phyloP scores from a whole-genome alignment of 2,329 filamentous ascomycete species.

The Ophiostoma pallidulum region DNA sequence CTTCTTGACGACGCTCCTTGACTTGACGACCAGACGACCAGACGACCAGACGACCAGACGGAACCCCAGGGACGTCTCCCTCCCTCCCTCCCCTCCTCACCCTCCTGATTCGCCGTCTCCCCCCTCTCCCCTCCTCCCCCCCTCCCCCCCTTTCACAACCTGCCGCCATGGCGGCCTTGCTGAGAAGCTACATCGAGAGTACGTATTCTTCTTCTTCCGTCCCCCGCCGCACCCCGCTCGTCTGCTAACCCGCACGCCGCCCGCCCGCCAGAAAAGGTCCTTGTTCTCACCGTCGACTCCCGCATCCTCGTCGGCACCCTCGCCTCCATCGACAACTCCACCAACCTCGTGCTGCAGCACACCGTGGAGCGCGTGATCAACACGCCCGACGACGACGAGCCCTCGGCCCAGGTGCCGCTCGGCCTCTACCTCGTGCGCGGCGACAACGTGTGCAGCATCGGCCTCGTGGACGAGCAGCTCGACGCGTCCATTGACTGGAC shows the following conservation, averaged over 20 bases:
- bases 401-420: slow-evolving; percentile 69
- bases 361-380: slow-evolving; percentile 87
- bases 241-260: not conserved
- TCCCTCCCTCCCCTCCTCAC: not conserved
- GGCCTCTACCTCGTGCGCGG: slow-evolving; percentile 88
- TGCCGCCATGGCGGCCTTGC: slow-evolving; percentile 19
- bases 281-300: slow-evolving; percentile 86
- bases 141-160: slow-evolving; percentile 13
- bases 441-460: slow-evolving; percentile 87
- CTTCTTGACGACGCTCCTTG: too few relatives aligned
- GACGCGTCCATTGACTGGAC: slow-evolving; percentile 89
- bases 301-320: slow-evolving; percentile 77
- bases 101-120: not conserved
- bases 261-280: slow-evolving; percentile 63
- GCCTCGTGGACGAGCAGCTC: slow-evolving; percentile 79
- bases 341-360: slow-evolving; percentile 73
- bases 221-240: not conserved
- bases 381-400: slow-evolving; percentile 70
- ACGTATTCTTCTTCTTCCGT: slow-evolving; percentile 6
- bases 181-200: slow-evolving; percentile 26
- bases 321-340: slow-evolving; percentile 79
- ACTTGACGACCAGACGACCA: not conserved
- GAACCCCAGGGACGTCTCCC: too few relatives aligned
- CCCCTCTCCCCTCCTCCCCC: slow-evolving; percentile 6
- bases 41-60: not conserved